Evolutionary conservation across 768 basidiomycete genomes (phyloP), one percentile per base, ranked within the genome.

Genomic region (Leccinum incarnatum): DNA sequence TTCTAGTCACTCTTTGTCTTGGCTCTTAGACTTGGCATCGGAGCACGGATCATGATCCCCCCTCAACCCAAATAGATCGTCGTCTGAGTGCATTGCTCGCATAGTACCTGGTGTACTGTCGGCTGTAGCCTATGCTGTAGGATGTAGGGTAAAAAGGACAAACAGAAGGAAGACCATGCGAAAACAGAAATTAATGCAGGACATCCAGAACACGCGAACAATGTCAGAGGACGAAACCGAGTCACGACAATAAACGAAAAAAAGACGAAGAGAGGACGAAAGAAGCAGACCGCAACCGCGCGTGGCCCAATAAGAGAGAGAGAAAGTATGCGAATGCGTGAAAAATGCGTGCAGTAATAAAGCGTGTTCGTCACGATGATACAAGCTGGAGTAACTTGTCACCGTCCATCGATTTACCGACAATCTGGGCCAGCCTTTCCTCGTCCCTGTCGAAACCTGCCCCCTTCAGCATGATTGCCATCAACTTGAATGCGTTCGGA

Each of bases 401-500:
- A 56, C 78, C 76, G 63, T 86, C 84, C 76, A 72, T 68, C 30
- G 83, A 85, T 77, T 88, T 89, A 51, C 80, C 76, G 34, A 83
- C 81, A 56, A 91, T 76, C 48, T 80, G 82, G 57, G 74, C 71
- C 51, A 79, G 78, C 53, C 79, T 78, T 60, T 83, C 85, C 60
- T 84, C 82, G 62, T 88, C 84, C 67, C 68, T 69, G 62, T 78
- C 75, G 53, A 95, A 74, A 27, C 79, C 80, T 17, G 88, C 83
- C 32, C 85, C 87, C 70, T 82, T 86, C 57, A 96, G 74, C 77
- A 96, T 84, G 59, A 83, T 77, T 12, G 86, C 91, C 71, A 93
- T 86, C 58, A 87, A 83, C 46, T 80, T 72, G 76, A 88, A 88
- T 0, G 94, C 96, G 67, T 87, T 88, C 9, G 96, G 95, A 49